A percentile compares a stretch with the other conserved stretches of the same genome.
These are phyloP conservation scores for Suhomyces emberorum DNA, from an alignment of 805 yeast genomes.

Conservation along the genomic window DNA sequence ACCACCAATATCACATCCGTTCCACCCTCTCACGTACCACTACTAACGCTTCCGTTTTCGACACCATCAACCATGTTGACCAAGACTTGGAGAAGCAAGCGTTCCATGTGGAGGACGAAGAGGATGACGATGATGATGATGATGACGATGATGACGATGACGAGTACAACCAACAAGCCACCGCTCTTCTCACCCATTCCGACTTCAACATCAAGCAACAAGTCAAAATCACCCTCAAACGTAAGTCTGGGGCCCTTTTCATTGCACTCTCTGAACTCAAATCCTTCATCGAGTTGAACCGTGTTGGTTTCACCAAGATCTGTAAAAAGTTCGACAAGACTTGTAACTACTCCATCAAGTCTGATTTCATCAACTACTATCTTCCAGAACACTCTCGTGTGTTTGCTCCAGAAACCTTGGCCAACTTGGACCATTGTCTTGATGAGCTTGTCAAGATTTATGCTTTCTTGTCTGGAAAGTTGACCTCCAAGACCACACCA, in stretches of 20 bases:
- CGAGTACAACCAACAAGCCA: conserved; percentile 25
- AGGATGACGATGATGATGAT: conserved; percentile 29
- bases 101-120: conserved; percentile 8
- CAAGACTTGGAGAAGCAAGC: conserved; percentile 21
- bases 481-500: conserved; percentile 47
- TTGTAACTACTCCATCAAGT: conserved; percentile 56
- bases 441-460: conserved; percentile 52
- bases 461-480: conserved; percentile 40
- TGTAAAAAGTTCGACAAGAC: conserved; percentile 90
- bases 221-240: conserved; percentile 60
- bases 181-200: conserved; percentile 48
- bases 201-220: conserved; percentile 51
- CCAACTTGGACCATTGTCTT: conserved; percentile 47
- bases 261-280: conserved; percentile 78
- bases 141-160: conserved; percentile 32
- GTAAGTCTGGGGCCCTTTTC: conserved; percentile 61
- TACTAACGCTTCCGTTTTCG: conserved; percentile 26
- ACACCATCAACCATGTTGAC: conserved; percentile 23
- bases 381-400: conserved; percentile 50
- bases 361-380: conserved; percentile 48
- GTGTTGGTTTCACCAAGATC: conserved; percentile 86
- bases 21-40: conserved; percentile 20
- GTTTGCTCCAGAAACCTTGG: conserved; percentile 43
- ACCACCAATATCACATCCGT: conserved; percentile 18
- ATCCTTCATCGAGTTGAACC: conserved; percentile 79